Evolutionary conservation across 352 stramenopile genomes (phyloP).

Genomic region (Globisporangium spiculum): DNA sequence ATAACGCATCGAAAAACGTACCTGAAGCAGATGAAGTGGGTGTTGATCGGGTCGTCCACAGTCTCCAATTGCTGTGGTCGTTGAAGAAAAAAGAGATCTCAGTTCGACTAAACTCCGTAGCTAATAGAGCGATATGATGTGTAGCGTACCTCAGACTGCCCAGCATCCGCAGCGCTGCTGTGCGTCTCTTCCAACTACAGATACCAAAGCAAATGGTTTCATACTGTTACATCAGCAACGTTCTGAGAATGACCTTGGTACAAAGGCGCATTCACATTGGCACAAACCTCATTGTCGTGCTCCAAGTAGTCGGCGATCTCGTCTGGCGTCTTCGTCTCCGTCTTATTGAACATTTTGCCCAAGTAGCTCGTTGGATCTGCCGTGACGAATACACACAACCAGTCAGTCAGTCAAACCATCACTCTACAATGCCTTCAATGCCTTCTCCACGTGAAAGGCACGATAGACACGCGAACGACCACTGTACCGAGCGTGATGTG

Average conservation of each 20-base stretch:
- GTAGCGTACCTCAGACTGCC: constrained; percentile 79
- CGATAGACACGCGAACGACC: not conserved
- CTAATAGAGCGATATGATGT: not conserved
- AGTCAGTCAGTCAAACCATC: not conserved
- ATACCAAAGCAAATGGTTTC: not conserved
- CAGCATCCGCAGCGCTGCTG: constrained; percentile 83
- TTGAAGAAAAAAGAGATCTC: not conserved
- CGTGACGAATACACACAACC: not conserved
- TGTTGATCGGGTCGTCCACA: constrained; percentile 92
- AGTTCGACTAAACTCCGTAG: not conserved
- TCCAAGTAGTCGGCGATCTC: constrained; percentile 89
- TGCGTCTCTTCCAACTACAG: constrained; percentile 90
- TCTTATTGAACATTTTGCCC: constrained; percentile 81
- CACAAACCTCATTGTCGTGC: constrained; percentile 78
- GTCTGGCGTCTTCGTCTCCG: constrained; percentile 66
- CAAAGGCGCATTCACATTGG: not conserved
- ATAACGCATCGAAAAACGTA: constrained; percentile 13
- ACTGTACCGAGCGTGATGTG: constrained; percentile 59
- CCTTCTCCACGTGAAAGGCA: not conserved
- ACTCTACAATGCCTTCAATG: not conserved
- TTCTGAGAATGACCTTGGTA: not conserved
- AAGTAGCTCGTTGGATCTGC: constrained; percentile 67
- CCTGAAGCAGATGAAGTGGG: constrained; percentile 97
- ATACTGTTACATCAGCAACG: not conserved
- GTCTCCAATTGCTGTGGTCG: constrained; percentile 72